phyloP scores from a whole-genome alignment of 495 filamentous ascomycete genomes.

The Articulospora tetracladia region DNA sequence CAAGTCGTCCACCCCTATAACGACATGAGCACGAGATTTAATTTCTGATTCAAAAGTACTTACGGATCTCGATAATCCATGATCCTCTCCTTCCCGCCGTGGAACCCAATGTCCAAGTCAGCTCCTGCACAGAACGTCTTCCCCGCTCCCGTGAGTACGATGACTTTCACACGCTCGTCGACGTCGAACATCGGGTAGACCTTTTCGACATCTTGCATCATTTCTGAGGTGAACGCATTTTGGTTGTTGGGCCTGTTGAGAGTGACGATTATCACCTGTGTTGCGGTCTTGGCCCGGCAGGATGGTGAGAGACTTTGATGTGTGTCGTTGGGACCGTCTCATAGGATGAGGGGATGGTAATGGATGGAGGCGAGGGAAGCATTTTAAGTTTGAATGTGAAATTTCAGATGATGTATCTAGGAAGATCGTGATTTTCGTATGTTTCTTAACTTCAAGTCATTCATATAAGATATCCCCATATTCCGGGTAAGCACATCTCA shows the following conservation, averaged over 20 bases:
- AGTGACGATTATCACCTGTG: constrained; percentile 49
- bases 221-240: constrained; percentile 57
- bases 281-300: constrained; percentile 39
- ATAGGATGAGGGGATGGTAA: constrained; percentile 5
- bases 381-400: too few species aligned
- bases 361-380: not conserved
- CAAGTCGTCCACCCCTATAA: not conserved
- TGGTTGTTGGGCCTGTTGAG: constrained; percentile 51
- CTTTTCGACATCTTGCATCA: constrained; percentile 50
- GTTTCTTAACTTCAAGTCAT: too few species aligned
- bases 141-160: constrained; percentile 48
- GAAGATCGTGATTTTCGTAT: too few species aligned
- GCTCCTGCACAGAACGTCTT: constrained; percentile 57
- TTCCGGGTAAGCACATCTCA: too few species aligned
- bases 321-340: constrained; percentile 34
- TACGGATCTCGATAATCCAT: constrained; percentile 33
- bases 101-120: constrained; percentile 45
- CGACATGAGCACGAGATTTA: not conserved
- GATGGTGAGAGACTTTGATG: constrained; percentile 50
- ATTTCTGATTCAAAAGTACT: too few species aligned
- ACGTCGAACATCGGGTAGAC: constrained; percentile 50
- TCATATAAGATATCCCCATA: too few species aligned
- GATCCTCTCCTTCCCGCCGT: not conserved
- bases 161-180: constrained; percentile 50
- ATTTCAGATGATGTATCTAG: too few species aligned